Evolutionary conservation across 2,329 filamentous ascomycete species (phyloP).

Genomic region (Dryadomyces quercivorus): DNA sequence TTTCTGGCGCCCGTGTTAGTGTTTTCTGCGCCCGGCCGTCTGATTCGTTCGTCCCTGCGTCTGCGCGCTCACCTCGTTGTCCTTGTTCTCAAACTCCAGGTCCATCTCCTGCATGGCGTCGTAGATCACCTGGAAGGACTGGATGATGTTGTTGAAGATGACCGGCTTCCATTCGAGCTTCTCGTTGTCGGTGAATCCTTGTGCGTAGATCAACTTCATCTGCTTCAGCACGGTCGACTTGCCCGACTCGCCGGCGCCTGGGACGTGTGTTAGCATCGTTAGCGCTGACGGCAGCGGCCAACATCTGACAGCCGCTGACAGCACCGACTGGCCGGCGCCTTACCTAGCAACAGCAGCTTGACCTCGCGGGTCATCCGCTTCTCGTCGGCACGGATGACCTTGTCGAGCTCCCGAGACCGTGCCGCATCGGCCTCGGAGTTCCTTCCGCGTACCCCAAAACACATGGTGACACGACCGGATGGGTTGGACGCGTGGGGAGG

Average conservation of each 20-base stretch:
- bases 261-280: neutral
- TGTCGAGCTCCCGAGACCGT: slow-evolving; percentile 71
- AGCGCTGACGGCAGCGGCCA: neutral
- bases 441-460: slow-evolving; percentile 47
- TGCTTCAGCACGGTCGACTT: slow-evolving; percentile 98
- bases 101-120: slow-evolving; percentile 82
- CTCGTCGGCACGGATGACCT: slow-evolving; percentile 72
- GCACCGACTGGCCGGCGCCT: too few relatives aligned
- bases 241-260: slow-evolving; percentile 87
- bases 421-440: slow-evolving; percentile 34
- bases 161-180: slow-evolving; percentile 90
- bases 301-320: too few relatives aligned
- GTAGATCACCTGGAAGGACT: slow-evolving; percentile 81
- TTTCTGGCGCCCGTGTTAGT: slow-evolving; percentile 37
- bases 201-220: slow-evolving; percentile 95
- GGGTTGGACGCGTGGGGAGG: neutral
- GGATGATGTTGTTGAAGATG: slow-evolving; percentile 88
- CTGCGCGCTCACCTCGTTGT: slow-evolving; percentile 64
- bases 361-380: slow-evolving; percentile 78
- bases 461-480: slow-evolving; percentile 35
- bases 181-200: slow-evolving; percentile 81
- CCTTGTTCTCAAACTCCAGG: slow-evolving; percentile 64
- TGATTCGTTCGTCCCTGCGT: neutral
- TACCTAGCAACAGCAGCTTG: slow-evolving; percentile 88
- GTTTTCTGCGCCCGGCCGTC: too few relatives aligned